A percentile compares a stretch with the other conserved stretches of the same genome.
These are phyloP conservation scores for Sporothrix curviconia DNA, from an alignment of 2,329 filamentous ascomycete genomes.

Conservation along the genomic window DNA sequence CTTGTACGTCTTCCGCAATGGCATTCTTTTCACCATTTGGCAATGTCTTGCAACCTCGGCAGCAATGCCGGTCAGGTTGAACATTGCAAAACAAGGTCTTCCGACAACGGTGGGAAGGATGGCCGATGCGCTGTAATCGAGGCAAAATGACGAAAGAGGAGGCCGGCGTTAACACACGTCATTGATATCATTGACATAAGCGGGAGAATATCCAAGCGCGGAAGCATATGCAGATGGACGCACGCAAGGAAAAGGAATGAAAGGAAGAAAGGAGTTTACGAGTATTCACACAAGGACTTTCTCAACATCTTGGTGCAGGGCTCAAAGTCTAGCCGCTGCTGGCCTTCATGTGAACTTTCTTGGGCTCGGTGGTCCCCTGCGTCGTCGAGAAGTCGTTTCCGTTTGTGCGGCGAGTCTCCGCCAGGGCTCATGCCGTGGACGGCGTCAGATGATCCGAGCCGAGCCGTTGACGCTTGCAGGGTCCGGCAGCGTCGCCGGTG, in stretches of 20 bases:
- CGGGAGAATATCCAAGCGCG: background rate
- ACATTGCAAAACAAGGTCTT: constrained; percentile 56
- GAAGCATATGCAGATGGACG: background rate
- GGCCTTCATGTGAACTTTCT: constrained; percentile 56
- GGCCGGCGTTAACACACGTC: constrained; percentile 37
- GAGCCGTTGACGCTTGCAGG: constrained; percentile 57
- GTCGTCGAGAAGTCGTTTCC: constrained; percentile 55
- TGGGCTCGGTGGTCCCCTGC: constrained; percentile 47
- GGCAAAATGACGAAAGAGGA: background rate
- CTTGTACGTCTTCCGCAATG: constrained; percentile 61
- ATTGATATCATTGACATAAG: background rate
- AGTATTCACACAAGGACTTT: constrained; percentile 62
- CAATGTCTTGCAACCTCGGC: constrained; percentile 56
- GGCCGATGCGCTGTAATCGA: constrained; percentile 40
- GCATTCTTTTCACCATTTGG: constrained; percentile 62
- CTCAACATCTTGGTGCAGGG: constrained; percentile 59
- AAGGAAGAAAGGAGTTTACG: constrained; percentile 45
- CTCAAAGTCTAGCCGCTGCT: constrained; percentile 55
- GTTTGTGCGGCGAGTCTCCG: constrained; percentile 53
- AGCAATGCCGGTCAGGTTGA: constrained; percentile 49
- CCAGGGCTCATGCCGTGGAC: constrained; percentile 38
- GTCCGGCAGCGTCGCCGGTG: constrained; percentile 48
- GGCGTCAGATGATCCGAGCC: constrained; percentile 35
- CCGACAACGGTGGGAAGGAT: constrained; percentile 42
- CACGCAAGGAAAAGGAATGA: background rate